These are phyloP conservation scores for Chytridiales sp. DNA, from an alignment of 371 early-diverging fungal genomes.

Conservation along the genomic window DNA sequence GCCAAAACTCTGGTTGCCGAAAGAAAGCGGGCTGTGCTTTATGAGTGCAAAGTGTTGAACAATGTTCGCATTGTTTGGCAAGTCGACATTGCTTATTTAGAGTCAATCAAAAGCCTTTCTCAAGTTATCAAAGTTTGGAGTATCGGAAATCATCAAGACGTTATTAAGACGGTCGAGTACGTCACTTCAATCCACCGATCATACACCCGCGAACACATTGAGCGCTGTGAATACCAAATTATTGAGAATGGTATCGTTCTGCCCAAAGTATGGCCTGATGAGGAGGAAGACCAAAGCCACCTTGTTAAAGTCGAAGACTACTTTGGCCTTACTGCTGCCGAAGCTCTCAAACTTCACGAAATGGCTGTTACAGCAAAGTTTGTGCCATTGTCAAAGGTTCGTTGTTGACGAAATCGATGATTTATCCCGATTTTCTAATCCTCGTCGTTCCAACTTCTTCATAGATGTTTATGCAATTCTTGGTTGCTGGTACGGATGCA, in stretches of 20 bases:
- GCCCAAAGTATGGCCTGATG: constrained; percentile 17
- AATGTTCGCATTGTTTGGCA: constrained; percentile 34
- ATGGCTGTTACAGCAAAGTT: constrained; percentile 32
- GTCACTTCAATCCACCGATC: constrained; percentile 13
- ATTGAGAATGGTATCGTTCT: neutral
- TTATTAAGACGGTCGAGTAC: constrained; percentile 7
- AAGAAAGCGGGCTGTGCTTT: constrained; percentile 2
- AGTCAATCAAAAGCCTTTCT: constrained; percentile 4
- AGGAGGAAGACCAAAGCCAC: constrained; percentile 14
- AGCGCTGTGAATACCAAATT: constrained; percentile 8
- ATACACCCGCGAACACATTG: constrained; percentile 16
- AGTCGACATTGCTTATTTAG: constrained; percentile 28
- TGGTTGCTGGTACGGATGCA: constrained; percentile 9
- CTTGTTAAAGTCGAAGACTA: constrained; percentile 1
- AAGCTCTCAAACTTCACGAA: constrained; percentile 17
- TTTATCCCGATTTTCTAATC: neutral
- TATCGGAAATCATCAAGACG: constrained; percentile 24
- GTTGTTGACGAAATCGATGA: neutral
- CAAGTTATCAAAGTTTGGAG: constrained; percentile 26
- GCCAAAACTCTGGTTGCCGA: constrained; percentile 10
- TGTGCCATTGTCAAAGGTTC: constrained; percentile 29
- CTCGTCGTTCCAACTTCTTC: neutral
- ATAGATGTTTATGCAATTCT: constrained; percentile 16
- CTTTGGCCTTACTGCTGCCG: neutral
- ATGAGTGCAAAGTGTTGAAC: constrained; percentile 23